Percentiles rank a stretch among this genome's conserved stretches.
These are phyloP conservation scores for Flaveria sonorensis DNA, from an alignment of 129 eudicot genomes.

Conservation along the genomic window DNA sequence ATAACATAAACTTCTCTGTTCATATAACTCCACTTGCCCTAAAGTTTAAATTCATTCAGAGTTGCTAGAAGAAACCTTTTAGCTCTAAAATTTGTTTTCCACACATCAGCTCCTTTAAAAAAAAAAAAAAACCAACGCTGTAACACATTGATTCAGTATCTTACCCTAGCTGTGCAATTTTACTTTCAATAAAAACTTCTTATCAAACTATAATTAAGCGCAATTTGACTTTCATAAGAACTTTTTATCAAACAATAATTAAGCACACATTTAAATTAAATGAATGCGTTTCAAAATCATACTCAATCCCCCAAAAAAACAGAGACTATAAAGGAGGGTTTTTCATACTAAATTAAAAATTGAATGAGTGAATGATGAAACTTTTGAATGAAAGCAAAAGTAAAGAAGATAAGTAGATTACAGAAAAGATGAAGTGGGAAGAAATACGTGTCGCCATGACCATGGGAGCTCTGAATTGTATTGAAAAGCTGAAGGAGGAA, in stretches of 20 bases:
- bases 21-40: not conserved
- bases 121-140: too few relatives aligned
- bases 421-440: slow-evolving; percentile 25
- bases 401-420: slow-evolving; percentile 16
- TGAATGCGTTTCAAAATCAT: not conserved
- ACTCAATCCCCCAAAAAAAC: not conserved
- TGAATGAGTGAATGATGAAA: not conserved
- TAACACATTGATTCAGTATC: too few relatives aligned
- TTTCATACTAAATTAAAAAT: not conserved
- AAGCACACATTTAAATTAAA: slow-evolving; percentile 13
- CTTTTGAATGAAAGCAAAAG: not conserved
- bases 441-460: slow-evolving; percentile 37
- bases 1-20: not conserved
- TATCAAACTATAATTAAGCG: slow-evolving; percentile 4
- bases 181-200: not conserved
- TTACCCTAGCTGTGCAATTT: not conserved
- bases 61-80: too few relatives aligned
- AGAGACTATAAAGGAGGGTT: slow-evolving; percentile 2
- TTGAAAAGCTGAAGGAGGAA: not conserved
- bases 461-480: slow-evolving; percentile 24
- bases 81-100: too few relatives aligned
- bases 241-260: not conserved
- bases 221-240: slow-evolving; percentile 7
- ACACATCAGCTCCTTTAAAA: too few relatives aligned
- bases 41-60: not conserved